These are phyloP conservation scores for Naganishia sp. DNA, from an alignment of 1,284 basidiomycete species.

Conservation along the genomic window DNA sequence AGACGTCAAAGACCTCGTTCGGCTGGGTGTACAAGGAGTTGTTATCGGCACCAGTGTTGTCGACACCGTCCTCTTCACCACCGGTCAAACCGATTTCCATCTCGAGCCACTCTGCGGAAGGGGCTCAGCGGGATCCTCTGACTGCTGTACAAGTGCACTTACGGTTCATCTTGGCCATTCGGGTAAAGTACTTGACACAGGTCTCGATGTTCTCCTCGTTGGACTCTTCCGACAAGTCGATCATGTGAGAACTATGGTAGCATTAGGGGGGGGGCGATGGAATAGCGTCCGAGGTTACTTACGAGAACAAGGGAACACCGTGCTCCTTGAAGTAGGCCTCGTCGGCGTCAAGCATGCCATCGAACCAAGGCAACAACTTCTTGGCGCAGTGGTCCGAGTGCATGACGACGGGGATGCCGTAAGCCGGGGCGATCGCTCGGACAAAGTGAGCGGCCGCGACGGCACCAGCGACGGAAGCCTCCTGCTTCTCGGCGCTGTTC, in stretches of 20 bases:
- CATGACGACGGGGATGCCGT: conserved; percentile 93
- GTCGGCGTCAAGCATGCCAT: conserved; percentile 95
- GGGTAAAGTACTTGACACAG: conserved; percentile 93
- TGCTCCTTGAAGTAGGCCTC: conserved; percentile 90
- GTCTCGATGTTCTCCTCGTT: conserved; percentile 96
- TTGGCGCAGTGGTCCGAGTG: conserved; percentile 99
- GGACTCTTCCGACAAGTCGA: conserved; percentile 96
- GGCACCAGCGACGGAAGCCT: conserved; percentile 93
- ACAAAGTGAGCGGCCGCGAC: conserved; percentile 91
- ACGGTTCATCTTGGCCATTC: conserved; percentile 83
- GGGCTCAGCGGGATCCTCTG: too few species aligned
- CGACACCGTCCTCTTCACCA: conserved; percentile 98
- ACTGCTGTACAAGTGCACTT: background rate
- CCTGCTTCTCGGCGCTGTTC: conserved; percentile 79
- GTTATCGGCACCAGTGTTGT: conserved; percentile 95
- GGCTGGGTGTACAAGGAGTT: conserved; percentile 94
- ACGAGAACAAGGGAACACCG: conserved; percentile 88
- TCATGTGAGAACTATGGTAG: conserved; percentile 83
- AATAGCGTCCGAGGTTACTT: conserved; percentile 31
- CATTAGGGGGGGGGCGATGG: background rate
- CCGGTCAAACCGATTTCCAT: conserved; percentile 99
- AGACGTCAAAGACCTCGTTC: conserved; percentile 91
- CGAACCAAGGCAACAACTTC: conserved; percentile 99
- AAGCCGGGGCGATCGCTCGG: conserved; percentile 81
- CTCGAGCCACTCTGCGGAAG: conserved; percentile 95